Base-by-base conservation (phyloP, 106 monocot species). In the Iris macrosiphon region DNA sequence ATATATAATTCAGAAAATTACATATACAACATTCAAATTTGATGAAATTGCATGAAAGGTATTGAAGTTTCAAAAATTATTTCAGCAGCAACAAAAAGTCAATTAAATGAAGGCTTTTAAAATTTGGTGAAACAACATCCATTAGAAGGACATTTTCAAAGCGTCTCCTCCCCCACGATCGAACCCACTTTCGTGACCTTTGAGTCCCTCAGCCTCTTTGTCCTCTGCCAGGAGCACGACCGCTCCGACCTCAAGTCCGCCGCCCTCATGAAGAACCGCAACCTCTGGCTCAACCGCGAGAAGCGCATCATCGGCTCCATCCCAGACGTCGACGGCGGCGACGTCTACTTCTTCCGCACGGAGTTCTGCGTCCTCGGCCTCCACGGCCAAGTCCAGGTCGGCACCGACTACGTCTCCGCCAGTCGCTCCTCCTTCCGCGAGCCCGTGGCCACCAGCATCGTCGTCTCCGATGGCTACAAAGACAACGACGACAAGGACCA, bases 301-400 rank as follows among this genome's bases (percentile, higher is more conserved):
- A 62, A 63, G 25, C 76, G 80, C 33, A 77, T 82, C 50, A 72
- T 88, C 38, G 87, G 87, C 3, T 9, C 78, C 13, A 75, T 88
- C 26, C 78, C 78, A 0, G 87, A 82, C 6, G 49, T 79, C 28
- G 8, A 45, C 17, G 45, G 81, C 11, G 87, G 81, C 9, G 87
- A 88, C 54, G 71, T 88, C 5, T 88, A 64, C 59, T 75, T 88
- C 66, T 88, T 62, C 57, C 53, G 87, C 9, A 69, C 78, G 67
- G 87, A 88, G 65, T 60, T 88, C 31, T 79, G 74, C 61, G 68
- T 88, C 4, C 3, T 88, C 7, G 87, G 87, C 2, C 47, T 88
- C 37, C 87, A 88, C 19, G 87, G 87, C 10, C 87, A 82, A 57
- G 60, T 74, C 0, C 87, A 88, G 72, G 87, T 78, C 1, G 87